Conservation (phyloP, 805 yeast genomes). For the Saccharomycopsis babjevae region DNA sequence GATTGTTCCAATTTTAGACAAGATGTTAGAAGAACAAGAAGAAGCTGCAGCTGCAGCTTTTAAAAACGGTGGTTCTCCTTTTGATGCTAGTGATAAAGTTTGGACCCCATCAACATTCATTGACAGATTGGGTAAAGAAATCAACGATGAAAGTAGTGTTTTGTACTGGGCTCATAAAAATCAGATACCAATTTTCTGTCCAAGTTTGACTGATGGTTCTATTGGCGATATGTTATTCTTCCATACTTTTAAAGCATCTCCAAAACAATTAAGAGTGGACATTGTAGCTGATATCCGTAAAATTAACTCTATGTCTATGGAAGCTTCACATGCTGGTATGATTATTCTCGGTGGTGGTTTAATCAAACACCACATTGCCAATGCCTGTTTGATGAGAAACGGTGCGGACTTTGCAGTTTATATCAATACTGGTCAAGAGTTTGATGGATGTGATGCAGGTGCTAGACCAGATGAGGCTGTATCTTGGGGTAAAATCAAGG, state of each 20-base stretch:
- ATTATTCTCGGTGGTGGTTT: conserved; percentile 92
- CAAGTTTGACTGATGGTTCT: conserved; percentile 96
- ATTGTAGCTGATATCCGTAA: conserved; percentile 88
- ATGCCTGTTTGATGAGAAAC: conserved; percentile 97
- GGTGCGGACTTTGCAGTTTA: conserved; percentile 98
- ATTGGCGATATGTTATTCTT: conserved; percentile 98
- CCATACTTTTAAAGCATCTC: conserved; percentile 94
- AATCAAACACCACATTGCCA: conserved; percentile 93
- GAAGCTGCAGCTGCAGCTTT: conserved; percentile 35
- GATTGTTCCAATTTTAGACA: conserved; percentile 91
- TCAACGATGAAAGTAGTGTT: conserved; percentile 86
- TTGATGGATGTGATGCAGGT: conserved; percentile 98
- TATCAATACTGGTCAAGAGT: conserved; percentile 97
- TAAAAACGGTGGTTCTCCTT: conserved; percentile 39
- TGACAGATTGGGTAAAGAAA: conserved; percentile 90
- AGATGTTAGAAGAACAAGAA: conserved; percentile 82
- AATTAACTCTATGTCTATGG: conserved; percentile 91
- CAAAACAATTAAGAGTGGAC: conserved; percentile 80
- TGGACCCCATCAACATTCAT: conserved; percentile 95
- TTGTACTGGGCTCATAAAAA: conserved; percentile 98
- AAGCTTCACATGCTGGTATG: conserved; percentile 92
- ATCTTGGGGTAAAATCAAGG: conserved; percentile 97
- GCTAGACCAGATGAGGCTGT: conserved; percentile 99
- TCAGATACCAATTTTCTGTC: conserved; percentile 92
- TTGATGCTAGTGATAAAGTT: conserved; percentile 50